Conservation (phyloP, 2,329 filamentous ascomycete genomes). For the Ophiostoma pallidulum region DNA sequence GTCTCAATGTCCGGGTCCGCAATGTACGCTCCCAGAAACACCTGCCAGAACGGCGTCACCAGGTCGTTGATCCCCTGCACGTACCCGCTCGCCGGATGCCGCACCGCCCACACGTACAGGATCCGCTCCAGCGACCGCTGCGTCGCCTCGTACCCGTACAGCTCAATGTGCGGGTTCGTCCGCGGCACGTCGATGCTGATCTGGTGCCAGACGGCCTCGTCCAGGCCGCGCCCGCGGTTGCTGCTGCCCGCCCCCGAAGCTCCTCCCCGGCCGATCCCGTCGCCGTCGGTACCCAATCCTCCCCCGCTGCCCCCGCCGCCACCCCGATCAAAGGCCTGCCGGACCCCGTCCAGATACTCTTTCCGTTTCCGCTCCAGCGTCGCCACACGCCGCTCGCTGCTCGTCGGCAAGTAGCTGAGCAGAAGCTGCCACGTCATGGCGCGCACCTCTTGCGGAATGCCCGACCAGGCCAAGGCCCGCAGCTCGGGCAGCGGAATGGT, state of each 20-base stretch:
- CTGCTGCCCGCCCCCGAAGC: background rate
- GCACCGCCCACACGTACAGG: conserved; percentile 93
- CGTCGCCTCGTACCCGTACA: conserved; percentile 94
- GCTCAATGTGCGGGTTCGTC: conserved; percentile 89
- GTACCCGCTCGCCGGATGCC: conserved; percentile 93
- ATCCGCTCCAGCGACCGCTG: conserved; percentile 91
- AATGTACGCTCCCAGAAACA: conserved; percentile 90
- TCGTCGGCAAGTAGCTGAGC: conserved; percentile 92
- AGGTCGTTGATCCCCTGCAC: conserved; percentile 98
- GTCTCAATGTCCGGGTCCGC: conserved; percentile 86
- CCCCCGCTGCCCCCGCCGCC: conserved; percentile 30
- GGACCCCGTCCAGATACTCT: conserved; percentile 90
- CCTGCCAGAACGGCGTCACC: conserved; percentile 96
- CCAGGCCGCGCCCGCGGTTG: conserved; percentile 42
- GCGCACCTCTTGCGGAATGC: conserved; percentile 86
- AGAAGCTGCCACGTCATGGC: conserved; percentile 99
- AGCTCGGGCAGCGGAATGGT: conserved; percentile 80
- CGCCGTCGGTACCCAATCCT: no score
- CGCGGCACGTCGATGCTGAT: conserved; percentile 97
- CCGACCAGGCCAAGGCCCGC: conserved; percentile 82
- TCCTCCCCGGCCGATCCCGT: conserved; percentile 16
- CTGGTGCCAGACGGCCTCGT: conserved; percentile 98
- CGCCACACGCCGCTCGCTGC: conserved; percentile 80
- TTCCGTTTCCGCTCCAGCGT: conserved; percentile 90
- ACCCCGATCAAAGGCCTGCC: conserved; percentile 58